Evolutionary conservation across 352 stramenopile species (phyloP), one percentile per base, ranked within the genome.

Genomic region (Phytophthora citricola): DNA sequence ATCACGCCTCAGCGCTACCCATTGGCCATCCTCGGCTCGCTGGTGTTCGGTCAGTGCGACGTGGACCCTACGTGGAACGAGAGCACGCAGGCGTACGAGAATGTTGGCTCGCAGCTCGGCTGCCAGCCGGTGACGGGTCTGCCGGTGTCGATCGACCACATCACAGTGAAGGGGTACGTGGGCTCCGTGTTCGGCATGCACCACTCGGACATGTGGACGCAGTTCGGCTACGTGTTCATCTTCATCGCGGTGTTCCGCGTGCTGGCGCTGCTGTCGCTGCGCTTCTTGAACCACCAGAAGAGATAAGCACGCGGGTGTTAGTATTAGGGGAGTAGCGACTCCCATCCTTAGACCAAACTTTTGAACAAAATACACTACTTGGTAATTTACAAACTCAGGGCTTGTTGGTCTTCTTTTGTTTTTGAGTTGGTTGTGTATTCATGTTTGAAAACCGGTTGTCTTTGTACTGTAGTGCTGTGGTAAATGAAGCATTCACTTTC

Each of bases 241-340:
- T 79, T 69, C 61, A 83, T 80, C 24, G 66, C 62, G 12, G 58
- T 68, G 22, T 76, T 81, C 41, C 63, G 69, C 14, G 7, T 79
- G 4, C 49, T 83, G 15, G 69, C 71, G 14, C 58, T 77, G 22
- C 41, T 83, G 40, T 67, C 58, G 17, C 63, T 83, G 57, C 62
- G 71, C 11, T 79, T 67, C 38, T 12, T 79, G 32, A 79, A 75
- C 57, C 71, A 79, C 46, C 74, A 82, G 64, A 78, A 76, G 63
- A 51, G 66, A 45, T 79, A 75, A 63, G 24, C 5, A 26, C 12
- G 31, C 12, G 11, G 49, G 29, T 31, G 38, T 43, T 45, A 45
- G 40, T 46, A 46, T 46, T 32, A 26, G 44, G 26, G 44, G 12
- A n/a, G 4, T 34, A 2, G 24, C 20, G 9, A 5, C 44, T 50